Conservation (phyloP, 192 early-diverging fungal species). For the Thamnidium elegans region DNA sequence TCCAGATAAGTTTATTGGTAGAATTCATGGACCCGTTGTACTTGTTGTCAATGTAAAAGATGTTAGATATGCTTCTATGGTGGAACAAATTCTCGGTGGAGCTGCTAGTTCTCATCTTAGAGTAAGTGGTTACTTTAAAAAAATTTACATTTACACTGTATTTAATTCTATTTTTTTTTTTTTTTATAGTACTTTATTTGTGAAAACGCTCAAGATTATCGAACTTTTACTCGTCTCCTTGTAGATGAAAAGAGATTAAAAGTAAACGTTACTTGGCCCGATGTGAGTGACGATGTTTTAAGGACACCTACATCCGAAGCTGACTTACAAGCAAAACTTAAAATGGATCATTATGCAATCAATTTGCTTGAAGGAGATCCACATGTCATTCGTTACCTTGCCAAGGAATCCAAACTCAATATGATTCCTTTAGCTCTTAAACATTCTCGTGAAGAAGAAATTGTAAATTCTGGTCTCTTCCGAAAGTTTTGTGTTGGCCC, state of each 20-base stretch:
- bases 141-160: background rate
- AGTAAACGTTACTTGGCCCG: slow-evolving; percentile 56
- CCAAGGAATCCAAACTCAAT: slow-evolving; percentile 59
- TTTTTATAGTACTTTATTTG: slow-evolving; percentile 72
- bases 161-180: slow-evolving; percentile 3
- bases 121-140: slow-evolving; percentile 32
- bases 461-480: slow-evolving; percentile 22
- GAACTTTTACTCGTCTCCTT: slow-evolving; percentile 57
- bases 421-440: slow-evolving; percentile 38
- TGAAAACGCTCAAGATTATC: slow-evolving; percentile 77
- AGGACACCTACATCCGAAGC: slow-evolving; percentile 30
- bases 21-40: slow-evolving; percentile 70
- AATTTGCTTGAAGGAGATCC: slow-evolving; percentile 75
- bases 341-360: slow-evolving; percentile 74
- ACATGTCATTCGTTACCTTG: slow-evolving; percentile 61
- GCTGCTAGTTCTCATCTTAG: slow-evolving; percentile 41
- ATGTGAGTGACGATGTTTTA: slow-evolving; percentile 31
- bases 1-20: slow-evolving; percentile 56
- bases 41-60: slow-evolving; percentile 73
- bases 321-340: slow-evolving; percentile 36
- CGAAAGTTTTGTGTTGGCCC: slow-evolving; percentile 24
- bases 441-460: slow-evolving; percentile 1
- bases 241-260: slow-evolving; percentile 61
- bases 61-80: slow-evolving; percentile 52
- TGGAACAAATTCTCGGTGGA: slow-evolving; percentile 59